Conservation (phyloP, 2,329 filamentous ascomycete genomes). For the Ambrosiella beaveri region DNA sequence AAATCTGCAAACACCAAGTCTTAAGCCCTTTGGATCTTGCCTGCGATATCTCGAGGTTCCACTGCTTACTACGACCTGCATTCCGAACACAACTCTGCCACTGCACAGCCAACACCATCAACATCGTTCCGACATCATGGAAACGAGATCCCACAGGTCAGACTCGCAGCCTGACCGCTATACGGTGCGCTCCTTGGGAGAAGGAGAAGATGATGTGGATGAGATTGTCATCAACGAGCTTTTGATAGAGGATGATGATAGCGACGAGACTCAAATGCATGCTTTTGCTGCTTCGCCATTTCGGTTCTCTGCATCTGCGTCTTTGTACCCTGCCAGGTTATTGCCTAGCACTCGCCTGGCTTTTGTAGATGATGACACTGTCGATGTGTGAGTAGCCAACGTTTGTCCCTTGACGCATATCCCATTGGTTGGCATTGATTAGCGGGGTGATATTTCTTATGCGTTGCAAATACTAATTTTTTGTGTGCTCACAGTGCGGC, state of each 20-base stretch:
- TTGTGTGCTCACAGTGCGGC: constrained; percentile 20
- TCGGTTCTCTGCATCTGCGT: constrained; percentile 5
- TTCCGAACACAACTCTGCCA: not conserved
- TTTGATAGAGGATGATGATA: not conserved
- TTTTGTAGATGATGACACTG: constrained; percentile 9
- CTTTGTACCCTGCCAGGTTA: constrained; percentile 4
- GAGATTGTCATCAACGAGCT: not conserved
- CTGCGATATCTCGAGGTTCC: not conserved
- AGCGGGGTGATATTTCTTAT: too few relatives aligned
- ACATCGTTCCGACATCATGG: too few relatives aligned
- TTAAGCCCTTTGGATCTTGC: not conserved
- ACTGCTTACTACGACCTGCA: not conserved
- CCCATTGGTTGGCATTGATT: too few relatives aligned
- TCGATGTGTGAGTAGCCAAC: constrained; percentile 13
- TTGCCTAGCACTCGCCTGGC: constrained; percentile 1
- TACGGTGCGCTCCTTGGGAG: not conserved
- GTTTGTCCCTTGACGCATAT: too few relatives aligned
- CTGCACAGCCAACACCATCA: not conserved
- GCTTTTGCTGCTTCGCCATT: constrained; percentile 2
- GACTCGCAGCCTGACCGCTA: not conserved
- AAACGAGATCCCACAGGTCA: not conserved
- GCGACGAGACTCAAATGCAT: not conserved
- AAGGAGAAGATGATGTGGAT: not conserved
- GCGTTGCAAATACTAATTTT: not conserved
- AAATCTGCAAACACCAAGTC: too few relatives aligned